These are phyloP conservation scores for Rhizopogon vesiculosus DNA, from an alignment of 768 basidiomycete species.

Conservation along the genomic window DNA sequence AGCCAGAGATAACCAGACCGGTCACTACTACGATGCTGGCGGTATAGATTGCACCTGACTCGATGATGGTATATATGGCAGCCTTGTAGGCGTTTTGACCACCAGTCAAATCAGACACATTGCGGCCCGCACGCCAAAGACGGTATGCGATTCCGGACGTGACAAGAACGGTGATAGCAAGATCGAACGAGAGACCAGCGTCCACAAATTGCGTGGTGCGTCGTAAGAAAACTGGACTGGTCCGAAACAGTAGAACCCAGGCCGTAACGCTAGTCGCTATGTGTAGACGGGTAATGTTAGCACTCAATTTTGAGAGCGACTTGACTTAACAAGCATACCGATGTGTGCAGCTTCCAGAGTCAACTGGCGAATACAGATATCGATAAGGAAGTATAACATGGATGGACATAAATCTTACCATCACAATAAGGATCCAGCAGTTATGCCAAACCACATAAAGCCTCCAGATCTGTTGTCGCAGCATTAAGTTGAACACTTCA, in stretches of 20 bases:
- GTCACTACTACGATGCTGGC: constrained; percentile 8
- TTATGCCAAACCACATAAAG: constrained; percentile 1
- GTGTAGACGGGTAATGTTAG: background rate
- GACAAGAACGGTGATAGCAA: constrained; percentile 7
- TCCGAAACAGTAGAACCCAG: background rate
- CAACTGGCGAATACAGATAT: background rate
- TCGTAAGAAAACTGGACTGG: background rate
- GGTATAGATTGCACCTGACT: constrained; percentile 13
- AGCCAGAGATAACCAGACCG: background rate
- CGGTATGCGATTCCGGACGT: constrained; percentile 10
- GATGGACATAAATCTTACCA: background rate
- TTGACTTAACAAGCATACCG: background rate
- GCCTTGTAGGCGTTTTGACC: constrained; percentile 2
- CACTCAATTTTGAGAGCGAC: background rate
- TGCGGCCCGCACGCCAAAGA: constrained; percentile 6
- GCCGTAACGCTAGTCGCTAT: background rate
- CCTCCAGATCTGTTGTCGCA: constrained; percentile 1
- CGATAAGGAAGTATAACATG: background rate
- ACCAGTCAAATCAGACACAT: background rate
- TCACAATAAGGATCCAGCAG: background rate
- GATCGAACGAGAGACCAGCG: constrained; percentile 4
- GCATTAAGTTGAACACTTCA: background rate
- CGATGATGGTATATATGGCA: constrained; percentile 10
- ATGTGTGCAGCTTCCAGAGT: background rate
- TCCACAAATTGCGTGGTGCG: background rate